Evolutionary conservation across 2,329 filamentous ascomycete species (phyloP), one percentile per base, ranked within the genome.

Genomic region (Colletotrichum theobromicola): DNA sequence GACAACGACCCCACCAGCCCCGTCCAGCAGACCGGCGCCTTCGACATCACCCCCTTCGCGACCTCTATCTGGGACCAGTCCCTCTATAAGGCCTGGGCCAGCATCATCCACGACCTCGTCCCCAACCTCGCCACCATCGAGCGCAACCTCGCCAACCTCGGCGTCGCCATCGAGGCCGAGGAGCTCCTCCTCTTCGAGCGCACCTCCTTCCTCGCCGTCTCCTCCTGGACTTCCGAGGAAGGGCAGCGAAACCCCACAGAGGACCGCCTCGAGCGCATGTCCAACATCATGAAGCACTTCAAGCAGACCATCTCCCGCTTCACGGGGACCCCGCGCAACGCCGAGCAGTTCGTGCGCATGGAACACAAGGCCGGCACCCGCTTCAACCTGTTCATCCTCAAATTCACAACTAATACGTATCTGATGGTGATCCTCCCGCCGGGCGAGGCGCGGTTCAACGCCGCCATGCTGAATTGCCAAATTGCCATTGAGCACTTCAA

Each of bases 41-140:
- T 98, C 82, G 90, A 93, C 77, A 90, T 98, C 75, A 94, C 95
- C 73, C 95, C 96, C 74, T 98, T 98, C 83, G 94, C 95, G 12
- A 98, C 96, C 35, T 98, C 94, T 69, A 99, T 99, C 81, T 99
- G 97, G 97, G 97, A 99, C 81, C 97, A 99, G 87, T 97, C 94
- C 70, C 88, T 99, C 46, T 99, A 98, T 88, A 98, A 98, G 84
- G 97, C 97, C 2, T 99, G 97, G 97, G 97, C 97, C 0, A 95
- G 94, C 82, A 98, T 99, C 79, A 98, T 99, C 75, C 97, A 99
- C 88, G 96, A 96, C 82, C 90, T 99, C 60, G 97, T 98, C n/a
- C 97, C 97, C 5, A 98, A 98, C 80, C 91, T 98, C 2, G 88
- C 92, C 21, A 91, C 94, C 58, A 98, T 99, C 77, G 96, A 98